Conservation (phyloP, 2,329 filamentous ascomycete genomes). For the Aureobasidium pullulans region DNA sequence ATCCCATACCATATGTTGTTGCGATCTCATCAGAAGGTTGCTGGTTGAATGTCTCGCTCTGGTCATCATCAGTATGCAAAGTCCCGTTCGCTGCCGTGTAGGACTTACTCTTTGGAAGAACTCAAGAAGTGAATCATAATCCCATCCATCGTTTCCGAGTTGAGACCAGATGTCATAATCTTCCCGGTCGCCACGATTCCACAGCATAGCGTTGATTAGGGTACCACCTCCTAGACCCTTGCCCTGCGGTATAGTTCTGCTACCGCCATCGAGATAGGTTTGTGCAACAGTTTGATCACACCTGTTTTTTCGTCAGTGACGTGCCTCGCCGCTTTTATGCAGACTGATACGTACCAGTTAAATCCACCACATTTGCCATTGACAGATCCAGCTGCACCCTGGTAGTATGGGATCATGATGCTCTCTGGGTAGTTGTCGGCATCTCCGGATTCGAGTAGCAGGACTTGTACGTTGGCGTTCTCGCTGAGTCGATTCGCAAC, state of each 20-base stretch:
- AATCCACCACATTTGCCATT: constrained; percentile 15
- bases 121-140: constrained; percentile 42
- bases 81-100: no score
- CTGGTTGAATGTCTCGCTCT: constrained; percentile 26
- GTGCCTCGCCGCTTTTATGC: background rate
- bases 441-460: constrained; percentile 25
- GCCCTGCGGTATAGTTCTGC: constrained; percentile 21
- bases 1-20: constrained; percentile 31
- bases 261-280: constrained; percentile 20
- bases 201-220: constrained; percentile 29
- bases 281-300: constrained; percentile 21
- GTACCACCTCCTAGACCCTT: constrained; percentile 29
- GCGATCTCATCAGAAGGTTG: constrained; percentile 27
- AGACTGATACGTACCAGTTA: constrained; percentile 14
- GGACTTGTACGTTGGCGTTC: constrained; percentile 23
- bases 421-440: constrained; percentile 20
- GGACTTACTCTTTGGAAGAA: constrained; percentile 25
- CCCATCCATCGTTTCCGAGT: constrained; percentile 53
- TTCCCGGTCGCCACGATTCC: constrained; percentile 34
- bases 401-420: constrained; percentile 16
- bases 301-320: background rate
- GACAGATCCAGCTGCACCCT: constrained; percentile 15
- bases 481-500: constrained; percentile 25
- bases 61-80: background rate
- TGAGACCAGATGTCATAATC: constrained; percentile 52